Evolutionary conservation across 805 yeast species (phyloP).

Genomic region (Saccharomyces mikatae): DNA sequence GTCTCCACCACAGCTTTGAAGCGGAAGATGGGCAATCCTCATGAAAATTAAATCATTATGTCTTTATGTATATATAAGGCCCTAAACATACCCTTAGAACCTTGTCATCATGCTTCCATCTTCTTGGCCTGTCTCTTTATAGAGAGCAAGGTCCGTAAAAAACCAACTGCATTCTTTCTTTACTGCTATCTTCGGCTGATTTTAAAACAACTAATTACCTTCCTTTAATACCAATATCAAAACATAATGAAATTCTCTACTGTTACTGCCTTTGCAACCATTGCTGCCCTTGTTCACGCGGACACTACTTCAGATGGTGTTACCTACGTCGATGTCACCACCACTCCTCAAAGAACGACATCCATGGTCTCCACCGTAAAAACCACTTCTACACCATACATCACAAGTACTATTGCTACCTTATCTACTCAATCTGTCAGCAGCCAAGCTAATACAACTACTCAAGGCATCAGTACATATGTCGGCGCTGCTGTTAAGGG

Average conservation of each 20-base stretch:
- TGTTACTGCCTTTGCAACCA: constrained; percentile 3
- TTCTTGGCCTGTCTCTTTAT: not conserved
- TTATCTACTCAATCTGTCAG: constrained; percentile 5
- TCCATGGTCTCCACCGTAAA: constrained; percentile 39
- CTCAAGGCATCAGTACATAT: constrained; percentile 12
- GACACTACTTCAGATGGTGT: constrained; percentile 23
- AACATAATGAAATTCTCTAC: constrained; percentile 11
- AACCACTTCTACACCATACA: constrained; percentile 34
- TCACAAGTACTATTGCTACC: constrained; percentile 26
- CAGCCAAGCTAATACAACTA: constrained; percentile 10
- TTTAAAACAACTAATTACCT: constrained; percentile 2
- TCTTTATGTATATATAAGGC: not conserved
- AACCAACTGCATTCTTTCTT: constrained; percentile 6
- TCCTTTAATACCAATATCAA: constrained; percentile 4
- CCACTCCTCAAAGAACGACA: constrained; percentile 42
- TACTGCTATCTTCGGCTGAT: not conserved
- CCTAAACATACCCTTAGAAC: not conserved
- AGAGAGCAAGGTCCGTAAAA: not conserved
- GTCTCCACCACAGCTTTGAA: not conserved
- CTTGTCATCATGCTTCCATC: not conserved
- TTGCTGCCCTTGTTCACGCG: constrained; percentile 14
- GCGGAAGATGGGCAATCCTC: not conserved
- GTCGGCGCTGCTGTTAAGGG: constrained; percentile 15
- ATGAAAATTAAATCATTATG: not conserved
- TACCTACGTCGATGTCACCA: constrained; percentile 41